These are phyloP conservation scores for Mycena amicta DNA, from an alignment of 768 basidiomycete genomes.

Conservation along the genomic window DNA sequence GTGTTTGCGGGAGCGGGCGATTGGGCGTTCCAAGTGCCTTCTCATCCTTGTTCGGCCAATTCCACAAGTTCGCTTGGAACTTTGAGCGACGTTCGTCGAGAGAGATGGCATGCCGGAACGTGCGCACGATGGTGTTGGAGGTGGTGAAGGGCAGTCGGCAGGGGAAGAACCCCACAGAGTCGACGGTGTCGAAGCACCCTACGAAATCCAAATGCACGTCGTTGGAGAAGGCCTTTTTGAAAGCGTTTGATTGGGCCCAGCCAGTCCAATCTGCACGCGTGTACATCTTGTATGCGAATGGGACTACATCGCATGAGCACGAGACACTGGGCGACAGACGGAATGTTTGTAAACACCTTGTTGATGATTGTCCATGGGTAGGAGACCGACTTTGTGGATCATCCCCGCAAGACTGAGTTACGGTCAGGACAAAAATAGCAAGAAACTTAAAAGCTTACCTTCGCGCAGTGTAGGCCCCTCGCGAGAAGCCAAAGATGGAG, in stretches of 20 bases:
- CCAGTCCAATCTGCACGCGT: conserved; percentile 50
- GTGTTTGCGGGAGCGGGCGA: conserved; percentile 1
- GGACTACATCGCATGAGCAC: conserved; percentile 31
- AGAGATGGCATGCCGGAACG: conserved; percentile 65
- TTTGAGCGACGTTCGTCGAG: conserved; percentile 67
- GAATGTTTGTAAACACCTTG: conserved; percentile 31
- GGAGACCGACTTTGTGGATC: conserved; percentile 54
- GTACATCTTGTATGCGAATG: conserved; percentile 68
- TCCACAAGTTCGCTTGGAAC: conserved; percentile 59
- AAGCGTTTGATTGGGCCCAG: conserved; percentile 51
- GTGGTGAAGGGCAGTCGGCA: conserved; percentile 60
- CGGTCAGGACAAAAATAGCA: neutral
- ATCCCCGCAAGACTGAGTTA: conserved; percentile 48
- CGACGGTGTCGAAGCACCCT: conserved; percentile 70
- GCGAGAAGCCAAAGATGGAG: conserved; percentile 69
- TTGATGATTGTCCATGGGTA: conserved; percentile 50
- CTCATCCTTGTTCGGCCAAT: conserved; percentile 20
- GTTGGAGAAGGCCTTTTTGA: conserved; percentile 58
- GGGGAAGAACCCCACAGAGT: conserved; percentile 59
- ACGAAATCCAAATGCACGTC: conserved; percentile 60
- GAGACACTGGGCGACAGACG: neutral
- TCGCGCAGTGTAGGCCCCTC: conserved; percentile 67
- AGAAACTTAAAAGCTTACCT: conserved; percentile 31
- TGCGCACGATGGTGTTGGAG: conserved; percentile 55
- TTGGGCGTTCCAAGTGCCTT: conserved; percentile 12